Evolutionary conservation across 2,329 filamentous ascomycete species (phyloP).

Genomic region (Phaeosphaeriaceae sp.): DNA sequence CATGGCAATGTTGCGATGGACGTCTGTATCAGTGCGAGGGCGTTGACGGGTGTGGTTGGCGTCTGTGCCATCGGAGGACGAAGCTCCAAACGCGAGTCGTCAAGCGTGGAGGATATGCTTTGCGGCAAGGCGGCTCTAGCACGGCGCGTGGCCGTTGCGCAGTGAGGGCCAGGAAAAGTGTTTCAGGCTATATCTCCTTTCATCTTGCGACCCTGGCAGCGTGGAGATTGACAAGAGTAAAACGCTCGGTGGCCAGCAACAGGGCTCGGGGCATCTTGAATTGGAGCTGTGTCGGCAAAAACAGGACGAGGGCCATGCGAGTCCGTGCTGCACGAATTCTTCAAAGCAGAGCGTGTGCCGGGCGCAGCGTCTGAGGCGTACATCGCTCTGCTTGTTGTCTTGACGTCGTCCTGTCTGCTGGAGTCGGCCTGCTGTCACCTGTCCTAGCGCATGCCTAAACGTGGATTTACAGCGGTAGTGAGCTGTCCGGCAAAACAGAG

Average conservation of each 20-base stretch:
- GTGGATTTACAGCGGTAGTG: not conserved
- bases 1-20: not conserved
- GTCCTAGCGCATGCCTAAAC: not conserved
- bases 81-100: not conserved
- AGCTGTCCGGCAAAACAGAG: not conserved
- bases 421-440: not conserved
- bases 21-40: not conserved
- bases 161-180: not conserved
- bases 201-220: not conserved
- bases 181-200: not conserved
- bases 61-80: not conserved
- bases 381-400: not conserved
- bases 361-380: not conserved
- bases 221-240: not conserved
- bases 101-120: not conserved
- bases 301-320: not conserved
- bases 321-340: not conserved
- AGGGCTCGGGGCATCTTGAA: too few species aligned
- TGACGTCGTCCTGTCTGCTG: not conserved
- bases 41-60: not conserved
- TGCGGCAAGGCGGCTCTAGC: not conserved
- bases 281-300: not conserved
- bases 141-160: not conserved
- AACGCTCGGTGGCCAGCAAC: not conserved
- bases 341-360: not conserved